These are phyloP conservation scores for Ajuga chamaepitys DNA, from an alignment of 257 asterid species.

Conservation along the genomic window DNA sequence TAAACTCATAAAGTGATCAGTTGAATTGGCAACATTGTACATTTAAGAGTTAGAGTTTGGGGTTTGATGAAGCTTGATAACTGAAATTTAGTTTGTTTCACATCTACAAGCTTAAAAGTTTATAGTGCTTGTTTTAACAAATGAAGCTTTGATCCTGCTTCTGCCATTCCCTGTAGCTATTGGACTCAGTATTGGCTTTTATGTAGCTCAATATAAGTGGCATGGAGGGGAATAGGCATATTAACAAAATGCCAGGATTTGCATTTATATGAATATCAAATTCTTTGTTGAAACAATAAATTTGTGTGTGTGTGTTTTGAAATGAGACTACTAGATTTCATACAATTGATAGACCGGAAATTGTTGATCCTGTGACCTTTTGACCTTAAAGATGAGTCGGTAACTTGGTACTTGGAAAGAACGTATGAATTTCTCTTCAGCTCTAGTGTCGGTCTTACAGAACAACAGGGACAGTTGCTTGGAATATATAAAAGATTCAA, in stretches of 20 bases:
- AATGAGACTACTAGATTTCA: neutral
- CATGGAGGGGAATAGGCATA: neutral
- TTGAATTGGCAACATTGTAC: too few relatives aligned
- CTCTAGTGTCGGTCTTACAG: conserved; percentile 34
- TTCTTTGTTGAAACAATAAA: neutral
- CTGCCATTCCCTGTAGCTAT: conserved; percentile 4
- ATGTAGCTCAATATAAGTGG: neutral
- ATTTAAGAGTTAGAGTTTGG: too few relatives aligned
- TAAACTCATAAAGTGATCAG: too few relatives aligned
- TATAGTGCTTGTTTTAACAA: neutral
- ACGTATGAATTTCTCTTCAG: neutral
- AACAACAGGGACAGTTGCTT: conserved; percentile 58
- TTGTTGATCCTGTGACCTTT: too few relatives aligned
- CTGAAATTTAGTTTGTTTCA: too few relatives aligned
- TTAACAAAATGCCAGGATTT: neutral
- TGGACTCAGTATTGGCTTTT: conserved; percentile 6
- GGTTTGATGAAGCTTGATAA: too few relatives aligned
- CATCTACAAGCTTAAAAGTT: too few relatives aligned
- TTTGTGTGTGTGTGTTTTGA: neutral
- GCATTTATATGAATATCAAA: neutral
- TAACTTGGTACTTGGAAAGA: neutral
- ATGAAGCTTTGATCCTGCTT: conserved; percentile 6
- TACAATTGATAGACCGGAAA: neutral
- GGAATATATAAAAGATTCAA: conserved; percentile 57
- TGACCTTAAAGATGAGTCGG: too few relatives aligned